Percentiles rank a stretch among this genome's conserved stretches.
These are phyloP conservation scores for Elsinoe fawcettii DNA, from an alignment of 2,329 filamentous ascomycete species.

Conservation along the genomic window DNA sequence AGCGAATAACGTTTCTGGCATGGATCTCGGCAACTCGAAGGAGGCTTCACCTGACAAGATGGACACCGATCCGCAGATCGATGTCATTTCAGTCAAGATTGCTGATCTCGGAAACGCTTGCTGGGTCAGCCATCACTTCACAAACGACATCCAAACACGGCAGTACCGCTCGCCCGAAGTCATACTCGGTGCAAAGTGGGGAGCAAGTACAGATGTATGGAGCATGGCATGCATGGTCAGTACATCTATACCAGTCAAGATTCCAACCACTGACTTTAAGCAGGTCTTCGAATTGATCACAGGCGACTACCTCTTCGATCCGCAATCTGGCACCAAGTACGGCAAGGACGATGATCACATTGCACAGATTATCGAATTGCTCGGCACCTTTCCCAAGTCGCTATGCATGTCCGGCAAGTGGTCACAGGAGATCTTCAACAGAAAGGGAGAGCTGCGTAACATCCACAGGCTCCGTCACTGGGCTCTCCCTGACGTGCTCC, in stretches of 20 bases:
- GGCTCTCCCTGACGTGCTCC: constrained; percentile 84
- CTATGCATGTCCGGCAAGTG: constrained; percentile 90
- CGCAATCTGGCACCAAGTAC: constrained; percentile 96
- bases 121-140: constrained; percentile 98
- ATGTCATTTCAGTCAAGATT: constrained; percentile 97
- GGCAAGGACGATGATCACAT: constrained; percentile 99
- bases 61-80: constrained; percentile 52
- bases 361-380: constrained; percentile 93
- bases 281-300: constrained; percentile 97
- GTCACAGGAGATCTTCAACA: constrained; percentile 98
- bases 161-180: constrained; percentile 97
- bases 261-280: neutral
- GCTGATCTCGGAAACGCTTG: constrained; percentile 96
- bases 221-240: constrained; percentile 98
- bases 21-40: constrained; percentile 73
- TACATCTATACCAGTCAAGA: constrained; percentile 10
- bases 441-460: constrained; percentile 93
- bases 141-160: constrained; percentile 96
- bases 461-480: constrained; percentile 95
- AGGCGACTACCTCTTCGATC: constrained; percentile 96
- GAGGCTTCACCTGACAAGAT: constrained; percentile 52
- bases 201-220: constrained; percentile 98
- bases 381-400: constrained; percentile 87
- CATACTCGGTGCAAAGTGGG: constrained; percentile 94
- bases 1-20: constrained; percentile 87